Base-by-base conservation (phyloP, 2,329 filamentous ascomycete species). In the Coniella lustricola region DNA sequence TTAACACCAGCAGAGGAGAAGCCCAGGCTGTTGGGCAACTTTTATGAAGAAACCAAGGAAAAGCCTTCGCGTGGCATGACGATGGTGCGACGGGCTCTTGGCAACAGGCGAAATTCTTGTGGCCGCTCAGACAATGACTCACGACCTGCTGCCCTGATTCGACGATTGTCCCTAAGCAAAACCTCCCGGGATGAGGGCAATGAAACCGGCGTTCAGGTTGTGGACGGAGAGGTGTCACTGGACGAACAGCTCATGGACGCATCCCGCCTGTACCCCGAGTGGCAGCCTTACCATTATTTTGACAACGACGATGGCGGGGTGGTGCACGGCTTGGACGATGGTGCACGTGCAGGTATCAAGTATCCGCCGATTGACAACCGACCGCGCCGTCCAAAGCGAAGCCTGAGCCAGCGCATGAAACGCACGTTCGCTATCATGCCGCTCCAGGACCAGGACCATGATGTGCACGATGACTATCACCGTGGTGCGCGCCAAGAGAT, bases 371-470 rank as follows among this genome's bases (percentile, higher is more conserved):
- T 57, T 62, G 66, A 44, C 76, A 78, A 53, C 72, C 76, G 12
- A 63, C 67, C 1, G 63, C 56, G 52, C 29, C 62, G 57, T 18
- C 71, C 71, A 3, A 71, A 71, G 33, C 64, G 72, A 46, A 77
- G 70, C 49, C 60, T 82, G 13, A 79, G 75, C 53, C 63, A 69
- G 31, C 74, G 71, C 29, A 64, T 81, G 65, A 79, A 76, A 63
- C 68, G 71, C 32, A 83, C 79, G 0, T 82, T 84, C 66, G 73
- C 79, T 12, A 80, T 83, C 22, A 58, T 83, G 41, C 79, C 81
- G 0, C 55, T 70, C n/a, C 66, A 68, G 3, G 63, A 71, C 25
- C 25, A 29, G 39, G 66, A 72, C 20, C 65, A 68, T 25, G 59
- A 67, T 36, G 61, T 67, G 42, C 59, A 59, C 29, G 47, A 52